phyloP scores from a whole-genome alignment of 148 eudicot genomes.

The Heliosperma pusillum region DNA sequence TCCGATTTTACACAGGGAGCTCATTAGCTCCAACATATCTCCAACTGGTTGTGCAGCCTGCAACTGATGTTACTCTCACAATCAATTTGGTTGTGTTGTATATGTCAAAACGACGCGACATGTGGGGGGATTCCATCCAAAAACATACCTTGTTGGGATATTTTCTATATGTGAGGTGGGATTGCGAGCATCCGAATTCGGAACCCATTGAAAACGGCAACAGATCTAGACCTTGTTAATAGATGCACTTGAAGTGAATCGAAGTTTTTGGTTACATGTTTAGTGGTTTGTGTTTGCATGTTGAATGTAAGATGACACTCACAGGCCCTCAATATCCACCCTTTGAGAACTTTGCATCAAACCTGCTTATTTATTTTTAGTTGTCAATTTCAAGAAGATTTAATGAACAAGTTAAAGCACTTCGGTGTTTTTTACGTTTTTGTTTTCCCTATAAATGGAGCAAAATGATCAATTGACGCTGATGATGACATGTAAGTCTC shows the following conservation, averaged over 20 bases:
- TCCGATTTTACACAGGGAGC: slow-evolving; percentile 9
- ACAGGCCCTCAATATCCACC: neutral
- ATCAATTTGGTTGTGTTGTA: neutral
- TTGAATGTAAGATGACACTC: neutral
- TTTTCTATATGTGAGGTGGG: neutral
- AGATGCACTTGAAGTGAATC: neutral
- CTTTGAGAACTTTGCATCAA: neutral
- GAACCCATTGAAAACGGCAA: neutral
- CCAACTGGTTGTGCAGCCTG: neutral
- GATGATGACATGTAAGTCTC: no score
- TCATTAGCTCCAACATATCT: slow-evolving; percentile 3
- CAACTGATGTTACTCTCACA: neutral
- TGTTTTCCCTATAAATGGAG: no score
- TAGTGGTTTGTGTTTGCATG: slow-evolving; percentile 1
- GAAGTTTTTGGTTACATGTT: neutral
- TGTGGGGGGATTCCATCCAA: neutral
- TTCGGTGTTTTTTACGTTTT: no score
- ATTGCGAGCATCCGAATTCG: neutral
- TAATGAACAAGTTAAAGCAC: neutral
- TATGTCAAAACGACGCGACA: neutral
- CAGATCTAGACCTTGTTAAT: neutral
- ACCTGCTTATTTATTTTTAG: neutral
- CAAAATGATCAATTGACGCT: no score
- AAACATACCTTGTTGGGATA: neutral
- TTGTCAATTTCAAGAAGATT: neutral